Evolutionary conservation across 192 early-diverging fungal genomes (phyloP), one percentile per base, ranked within the genome.

Genomic region (Linnemannia schmuckeri): DNA sequence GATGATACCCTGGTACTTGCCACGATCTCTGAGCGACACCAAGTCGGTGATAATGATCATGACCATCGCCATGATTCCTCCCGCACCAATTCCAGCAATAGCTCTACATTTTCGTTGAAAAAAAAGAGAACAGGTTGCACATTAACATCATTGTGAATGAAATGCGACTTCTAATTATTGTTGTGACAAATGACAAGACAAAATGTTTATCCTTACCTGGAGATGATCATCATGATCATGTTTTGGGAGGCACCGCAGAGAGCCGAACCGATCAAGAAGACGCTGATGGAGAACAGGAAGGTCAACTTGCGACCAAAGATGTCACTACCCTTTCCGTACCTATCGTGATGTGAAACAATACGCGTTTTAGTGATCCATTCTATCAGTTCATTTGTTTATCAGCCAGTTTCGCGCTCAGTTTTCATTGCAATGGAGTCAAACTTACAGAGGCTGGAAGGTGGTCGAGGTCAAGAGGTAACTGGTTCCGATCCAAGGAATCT

Each of bases 301-400:
- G 89, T 87, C 20, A 82, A 35, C 82, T 94, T 96, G 61, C 96
- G 91, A n/a, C 96, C 96, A 88, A 95, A 95, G 54, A 96, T 95
- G 82, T 97, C 95, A 63, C 92, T 86, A 37, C 94, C 84, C 46
- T 94, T 94, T 49, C 96, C 95, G 88, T 94, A 96, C 22, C 89
- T 83, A 42, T 84, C 88, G 37, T 20, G 30, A 68, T 15, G 47
- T 38, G 49, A 71, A 46, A 76, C 18, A 47, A 68, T 5, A 52
- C 49, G 49, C 49, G 49, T 52, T 52, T 52, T 17, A 44, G 42
- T 44, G 6, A 12, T 10, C 10, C 5, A 44, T 44, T 44, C 3
- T 44, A 5, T 46, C 12, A 46, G 13, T 46, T 15, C 44, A 46
- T 46, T 13, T 10, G 44, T 46, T 46, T 0, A 46, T 20, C 18